Evolutionary conservation across 768 basidiomycete species (phyloP).

Genomic region (Tylopilus subfusipes): DNA sequence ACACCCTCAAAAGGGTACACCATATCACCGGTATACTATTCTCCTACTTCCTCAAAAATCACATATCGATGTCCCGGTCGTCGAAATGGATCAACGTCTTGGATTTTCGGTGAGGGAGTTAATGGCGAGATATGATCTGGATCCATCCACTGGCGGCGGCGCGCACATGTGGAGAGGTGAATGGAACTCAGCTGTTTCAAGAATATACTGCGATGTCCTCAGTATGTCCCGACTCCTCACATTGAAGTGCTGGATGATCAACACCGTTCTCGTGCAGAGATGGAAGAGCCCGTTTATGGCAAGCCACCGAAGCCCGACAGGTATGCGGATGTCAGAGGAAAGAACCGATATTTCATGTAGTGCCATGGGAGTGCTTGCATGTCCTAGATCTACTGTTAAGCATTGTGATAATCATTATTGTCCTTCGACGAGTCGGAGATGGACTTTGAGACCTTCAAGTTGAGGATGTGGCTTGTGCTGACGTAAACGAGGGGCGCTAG

Average conservation of each 20-base stretch:
- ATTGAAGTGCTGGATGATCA: neutral
- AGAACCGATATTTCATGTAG: conserved; percentile 29
- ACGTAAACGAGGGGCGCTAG: too few species aligned
- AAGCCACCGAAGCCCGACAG: conserved; percentile 29
- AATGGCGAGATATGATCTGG: conserved; percentile 48
- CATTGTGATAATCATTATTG: too few species aligned
- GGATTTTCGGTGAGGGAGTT: conserved; percentile 71
- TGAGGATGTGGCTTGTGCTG: too few species aligned
- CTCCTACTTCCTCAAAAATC: conserved; percentile 72
- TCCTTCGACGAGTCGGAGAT: too few species aligned
- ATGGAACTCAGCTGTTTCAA: conserved; percentile 64
- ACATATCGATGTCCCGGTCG: conserved; percentile 40
- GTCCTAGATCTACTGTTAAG: neutral
- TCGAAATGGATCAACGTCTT: conserved; percentile 45
- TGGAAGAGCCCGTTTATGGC: conserved; percentile 24
- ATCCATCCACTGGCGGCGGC: conserved; percentile 59
- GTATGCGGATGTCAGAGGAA: conserved; percentile 29
- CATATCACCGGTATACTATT: conserved; percentile 85
- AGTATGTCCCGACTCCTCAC: conserved; percentile 44
- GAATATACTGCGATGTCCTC: conserved; percentile 63
- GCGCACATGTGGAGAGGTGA: conserved; percentile 81
- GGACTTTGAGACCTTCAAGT: too few species aligned
- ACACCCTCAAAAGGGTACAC: conserved; percentile 85
- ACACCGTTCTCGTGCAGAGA: conserved; percentile 11
- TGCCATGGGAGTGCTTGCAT: neutral